Evolutionary conservation across 768 basidiomycete genomes (phyloP).

Genomic region (Leccinum obscurum): DNA sequence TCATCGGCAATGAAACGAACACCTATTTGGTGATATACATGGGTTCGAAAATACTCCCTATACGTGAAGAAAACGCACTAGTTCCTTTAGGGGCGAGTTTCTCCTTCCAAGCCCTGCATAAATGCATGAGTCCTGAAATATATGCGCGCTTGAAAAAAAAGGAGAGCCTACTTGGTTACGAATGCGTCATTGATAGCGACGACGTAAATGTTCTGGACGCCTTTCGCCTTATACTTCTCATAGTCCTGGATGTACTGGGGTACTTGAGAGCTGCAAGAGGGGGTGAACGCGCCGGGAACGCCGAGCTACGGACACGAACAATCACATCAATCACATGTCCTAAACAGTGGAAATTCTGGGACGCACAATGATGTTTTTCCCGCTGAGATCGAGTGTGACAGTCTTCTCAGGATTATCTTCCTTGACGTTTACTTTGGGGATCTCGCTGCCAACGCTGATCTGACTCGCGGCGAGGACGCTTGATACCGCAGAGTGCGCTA

Average conservation of each 20-base stretch:
- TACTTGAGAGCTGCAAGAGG: constrained; percentile 65
- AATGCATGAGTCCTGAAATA: constrained; percentile 4
- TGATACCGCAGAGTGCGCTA: constrained; percentile 55
- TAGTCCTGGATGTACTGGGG: constrained; percentile 64
- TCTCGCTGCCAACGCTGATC: constrained; percentile 37
- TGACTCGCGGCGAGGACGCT: constrained; percentile 49
- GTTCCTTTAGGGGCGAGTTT: constrained; percentile 57
- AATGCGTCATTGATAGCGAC: constrained; percentile 81
- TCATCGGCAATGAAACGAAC: constrained; percentile 72
- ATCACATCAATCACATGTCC: background rate
- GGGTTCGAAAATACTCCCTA: constrained; percentile 2
- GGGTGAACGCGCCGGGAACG: constrained; percentile 78
- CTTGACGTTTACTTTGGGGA: constrained; percentile 57
- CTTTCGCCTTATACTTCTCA: constrained; percentile 75
- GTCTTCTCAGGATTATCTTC: constrained; percentile 51
- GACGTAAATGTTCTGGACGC: constrained; percentile 68
- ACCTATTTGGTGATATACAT: constrained; percentile 30
- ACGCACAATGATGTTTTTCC: constrained; percentile 66
- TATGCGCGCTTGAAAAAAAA: constrained; percentile 4
- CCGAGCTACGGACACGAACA: constrained; percentile 48
- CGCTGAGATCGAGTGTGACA: constrained; percentile 46
- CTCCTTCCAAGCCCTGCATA: constrained; percentile 63
- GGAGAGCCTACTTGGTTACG: constrained; percentile 48
- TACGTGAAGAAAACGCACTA: constrained; percentile 35
- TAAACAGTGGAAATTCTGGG: background rate